A percentile compares a stretch with the other conserved stretches of the same genome.
phyloP scores from a whole-genome alignment of 192 early-diverging fungal species.

The Thoreauomyces humboldtii region DNA sequence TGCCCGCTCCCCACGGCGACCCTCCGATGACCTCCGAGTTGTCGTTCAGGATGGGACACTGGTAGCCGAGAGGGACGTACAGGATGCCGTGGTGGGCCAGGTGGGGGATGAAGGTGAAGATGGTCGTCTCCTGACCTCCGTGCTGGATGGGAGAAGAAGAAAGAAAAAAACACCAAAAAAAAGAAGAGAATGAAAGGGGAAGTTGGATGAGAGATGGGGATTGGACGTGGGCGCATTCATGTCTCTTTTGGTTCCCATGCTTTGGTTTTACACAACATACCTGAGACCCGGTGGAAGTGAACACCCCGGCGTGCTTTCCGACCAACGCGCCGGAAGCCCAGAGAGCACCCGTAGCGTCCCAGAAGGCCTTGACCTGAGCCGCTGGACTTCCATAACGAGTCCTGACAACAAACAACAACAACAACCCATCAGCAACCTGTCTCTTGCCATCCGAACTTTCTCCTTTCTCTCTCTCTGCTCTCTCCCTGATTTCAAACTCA shows the following conservation, averaged over 20 bases:
- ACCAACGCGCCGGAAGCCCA: slow-evolving; percentile 51
- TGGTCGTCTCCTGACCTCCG: slow-evolving; percentile 75
- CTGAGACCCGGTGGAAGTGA: slow-evolving; percentile 67
- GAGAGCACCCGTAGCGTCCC: slow-evolving; percentile 56
- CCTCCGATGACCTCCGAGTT: slow-evolving; percentile 20
- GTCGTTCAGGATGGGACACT: background rate
- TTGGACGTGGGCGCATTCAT: too few relatives aligned
- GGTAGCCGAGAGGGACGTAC: slow-evolving; percentile 63
- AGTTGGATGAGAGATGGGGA: too few relatives aligned
- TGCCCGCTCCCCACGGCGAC: slow-evolving; percentile 64
- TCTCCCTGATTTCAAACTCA: too few relatives aligned
- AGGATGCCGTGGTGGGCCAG: slow-evolving; percentile 75
- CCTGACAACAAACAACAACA: background rate
- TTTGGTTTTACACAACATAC: too few relatives aligned
- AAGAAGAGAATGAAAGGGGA: too few relatives aligned
- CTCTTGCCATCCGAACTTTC: too few relatives aligned
- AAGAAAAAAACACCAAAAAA: too few relatives aligned
- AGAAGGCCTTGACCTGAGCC: slow-evolving; percentile 73
- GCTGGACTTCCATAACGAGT: slow-evolving; percentile 66
- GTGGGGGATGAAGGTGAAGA: slow-evolving; percentile 62
- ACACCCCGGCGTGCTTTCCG: slow-evolving; percentile 68
- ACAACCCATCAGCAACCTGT: background rate
- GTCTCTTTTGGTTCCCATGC: too few relatives aligned
- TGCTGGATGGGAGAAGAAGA: too few relatives aligned
- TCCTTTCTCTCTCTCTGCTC: too few relatives aligned